These are phyloP conservation scores for Agastache rugosa DNA, from an alignment of 257 asterid species.

Conservation along the genomic window DNA sequence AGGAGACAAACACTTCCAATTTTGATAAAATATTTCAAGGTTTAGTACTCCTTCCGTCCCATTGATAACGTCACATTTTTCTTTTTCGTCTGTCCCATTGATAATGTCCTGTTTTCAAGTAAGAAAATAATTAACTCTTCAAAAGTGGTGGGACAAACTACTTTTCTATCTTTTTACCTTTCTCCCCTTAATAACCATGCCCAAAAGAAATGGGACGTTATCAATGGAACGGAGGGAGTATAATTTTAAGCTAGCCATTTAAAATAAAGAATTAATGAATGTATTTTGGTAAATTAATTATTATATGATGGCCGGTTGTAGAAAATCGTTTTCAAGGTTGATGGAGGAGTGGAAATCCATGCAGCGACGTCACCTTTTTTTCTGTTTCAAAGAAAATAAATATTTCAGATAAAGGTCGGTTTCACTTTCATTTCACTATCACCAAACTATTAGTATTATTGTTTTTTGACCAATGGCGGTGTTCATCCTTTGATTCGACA, in stretches of 20 bases:
- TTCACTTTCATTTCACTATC: conserved; percentile 17
- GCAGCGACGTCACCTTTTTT: conserved; percentile 30
- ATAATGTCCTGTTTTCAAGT: no score
- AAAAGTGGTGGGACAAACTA: no score
- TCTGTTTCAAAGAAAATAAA: neutral
- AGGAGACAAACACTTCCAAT: neutral
- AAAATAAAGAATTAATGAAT: neutral
- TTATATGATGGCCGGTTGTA: conserved; percentile 9
- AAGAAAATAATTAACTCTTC: no score
- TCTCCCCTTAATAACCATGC: no score
- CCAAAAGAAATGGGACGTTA: no score
- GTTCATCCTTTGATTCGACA: conserved; percentile 16
- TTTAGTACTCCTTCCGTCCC: no score
- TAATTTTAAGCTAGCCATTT: neutral
- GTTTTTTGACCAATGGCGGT: conserved; percentile 4
- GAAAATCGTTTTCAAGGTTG: conserved; percentile 26
- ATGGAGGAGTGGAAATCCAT: conserved; percentile 33
- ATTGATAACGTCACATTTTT: no score
- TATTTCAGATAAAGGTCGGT: conserved; percentile 30
- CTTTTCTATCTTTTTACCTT: no score
- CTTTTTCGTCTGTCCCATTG: no score
- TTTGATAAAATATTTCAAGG: neutral
- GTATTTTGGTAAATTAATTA: neutral
- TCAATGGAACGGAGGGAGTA: no score
- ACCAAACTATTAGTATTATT: conserved; percentile 20